Percentiles rank a stretch among this genome's conserved stretches.
Evolutionary conservation across 352 stramenopile genomes (phyloP).

Genomic region (Pythium apleroticum): DNA sequence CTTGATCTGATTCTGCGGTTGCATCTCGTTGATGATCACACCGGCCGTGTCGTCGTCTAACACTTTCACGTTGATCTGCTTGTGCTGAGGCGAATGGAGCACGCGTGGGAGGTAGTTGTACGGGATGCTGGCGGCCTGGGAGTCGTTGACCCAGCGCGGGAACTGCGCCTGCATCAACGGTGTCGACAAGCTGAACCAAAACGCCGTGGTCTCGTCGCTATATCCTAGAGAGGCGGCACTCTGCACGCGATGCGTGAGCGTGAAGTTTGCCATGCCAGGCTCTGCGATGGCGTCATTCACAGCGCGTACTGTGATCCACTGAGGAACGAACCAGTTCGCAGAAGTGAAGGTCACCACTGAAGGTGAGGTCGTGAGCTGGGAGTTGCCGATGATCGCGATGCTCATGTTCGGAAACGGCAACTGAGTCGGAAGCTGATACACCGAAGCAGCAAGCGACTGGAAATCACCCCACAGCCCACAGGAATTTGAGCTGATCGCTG

Average conservation of each 20-base stretch:
- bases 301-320: constrained; percentile 48
- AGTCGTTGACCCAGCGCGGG: constrained; percentile 26
- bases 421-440: constrained; percentile 30
- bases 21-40: constrained; percentile 40
- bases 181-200: constrained; percentile 53
- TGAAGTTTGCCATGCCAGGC: constrained; percentile 27
- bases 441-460: constrained; percentile 24
- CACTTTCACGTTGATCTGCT: constrained; percentile 47
- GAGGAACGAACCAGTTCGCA: constrained; percentile 61
- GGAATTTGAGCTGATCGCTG: constrained; percentile 29
- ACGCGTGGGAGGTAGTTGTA: constrained; percentile 66
- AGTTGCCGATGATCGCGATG: constrained; percentile 51
- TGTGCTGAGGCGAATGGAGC: constrained; percentile 46
- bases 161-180: constrained; percentile 26
- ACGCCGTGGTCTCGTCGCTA: constrained; percentile 43
- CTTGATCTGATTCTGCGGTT: constrained; percentile 35
- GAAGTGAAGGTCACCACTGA: constrained; percentile 63
- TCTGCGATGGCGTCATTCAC: constrained; percentile 50
- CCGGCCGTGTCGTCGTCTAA: constrained; percentile 47
- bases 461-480: constrained; percentile 57
- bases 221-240: constrained; percentile 43
- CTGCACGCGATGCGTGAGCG: constrained; percentile 60
- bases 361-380: constrained; percentile 49
- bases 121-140: constrained; percentile 29
- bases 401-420: constrained; percentile 40